These are phyloP conservation scores for Botrytis medusae DNA, from an alignment of 2,329 filamentous ascomycete species.

Conservation along the genomic window DNA sequence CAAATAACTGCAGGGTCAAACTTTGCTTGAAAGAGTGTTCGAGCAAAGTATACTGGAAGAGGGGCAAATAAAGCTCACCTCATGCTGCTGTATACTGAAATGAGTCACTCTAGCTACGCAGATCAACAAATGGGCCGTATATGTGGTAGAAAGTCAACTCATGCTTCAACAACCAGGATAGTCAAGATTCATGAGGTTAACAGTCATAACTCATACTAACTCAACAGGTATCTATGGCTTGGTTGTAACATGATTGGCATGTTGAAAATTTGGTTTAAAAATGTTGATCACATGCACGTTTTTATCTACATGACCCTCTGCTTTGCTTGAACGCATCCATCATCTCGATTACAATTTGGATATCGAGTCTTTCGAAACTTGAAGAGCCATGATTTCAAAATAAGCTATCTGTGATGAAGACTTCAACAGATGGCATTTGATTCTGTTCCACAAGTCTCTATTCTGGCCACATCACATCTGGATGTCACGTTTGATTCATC, in stretches of 20 bases:
- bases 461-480: neutral
- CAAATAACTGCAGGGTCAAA: neutral
- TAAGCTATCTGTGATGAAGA: neutral
- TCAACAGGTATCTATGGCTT: neutral
- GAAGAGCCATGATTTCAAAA: neutral
- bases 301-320: neutral
- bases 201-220: neutral
- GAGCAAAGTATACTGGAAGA: neutral
- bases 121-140: neutral
- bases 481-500: conserved; percentile 23
- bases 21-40: neutral
- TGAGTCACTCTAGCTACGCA: neutral
- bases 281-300: neutral
- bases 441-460: neutral
- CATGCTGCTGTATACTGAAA: neutral
- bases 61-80: neutral
- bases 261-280: neutral
- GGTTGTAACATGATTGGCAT: neutral
- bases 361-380: neutral
- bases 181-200: neutral
- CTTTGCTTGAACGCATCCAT: neutral
- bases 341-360: neutral
- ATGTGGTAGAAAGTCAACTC: neutral
- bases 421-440: neutral
- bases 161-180: neutral